phyloP scores from a whole-genome alignment of 176 grass and related monocot species.

The Rhipidocladum racemiflorum region DNA sequence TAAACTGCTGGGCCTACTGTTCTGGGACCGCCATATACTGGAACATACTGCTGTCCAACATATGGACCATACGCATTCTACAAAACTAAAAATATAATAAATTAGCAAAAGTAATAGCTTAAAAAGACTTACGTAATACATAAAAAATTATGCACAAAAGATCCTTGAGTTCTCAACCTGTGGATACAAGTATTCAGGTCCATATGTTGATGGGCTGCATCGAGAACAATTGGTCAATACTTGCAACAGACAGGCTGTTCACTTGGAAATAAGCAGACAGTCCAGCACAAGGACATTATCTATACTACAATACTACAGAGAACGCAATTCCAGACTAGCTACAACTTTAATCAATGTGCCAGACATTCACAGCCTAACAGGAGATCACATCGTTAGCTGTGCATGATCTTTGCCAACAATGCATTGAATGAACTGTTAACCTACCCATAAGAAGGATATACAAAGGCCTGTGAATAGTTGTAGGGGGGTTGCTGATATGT shows the following conservation, averaged over 20 bases:
- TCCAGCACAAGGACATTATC: not conserved
- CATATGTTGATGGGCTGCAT: conserved; percentile 70
- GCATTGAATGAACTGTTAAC: conserved; percentile 45
- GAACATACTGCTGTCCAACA: conserved; percentile 62
- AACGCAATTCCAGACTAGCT: conserved; percentile 43
- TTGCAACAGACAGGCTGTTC: conserved; percentile 21
- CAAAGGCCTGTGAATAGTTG: conserved; percentile 60
- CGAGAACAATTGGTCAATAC: conserved; percentile 11
- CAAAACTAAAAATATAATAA: conserved; percentile 52
- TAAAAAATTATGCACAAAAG: not conserved
- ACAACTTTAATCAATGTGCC: conserved; percentile 42
- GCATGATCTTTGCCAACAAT: conserved; percentile 40
- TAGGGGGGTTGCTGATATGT: conserved; percentile 65
- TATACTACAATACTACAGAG: conserved; percentile 25
- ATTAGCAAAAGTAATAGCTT: conserved; percentile 35
- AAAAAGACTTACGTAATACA: not conserved
- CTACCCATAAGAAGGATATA: conserved; percentile 69
- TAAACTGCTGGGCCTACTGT: conserved; percentile 49
- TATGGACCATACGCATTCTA: conserved; percentile 77
- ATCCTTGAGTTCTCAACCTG: conserved; percentile 55
- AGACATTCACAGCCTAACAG: conserved; percentile 42
- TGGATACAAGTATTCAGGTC: conserved; percentile 61
- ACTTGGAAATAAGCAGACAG: conserved; percentile 27
- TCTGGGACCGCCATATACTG: conserved; percentile 55
- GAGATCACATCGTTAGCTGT: conserved; percentile 33